These are phyloP conservation scores for Ceriops tagal DNA, from an alignment of 345 rosid genomes.

Conservation along the genomic window DNA sequence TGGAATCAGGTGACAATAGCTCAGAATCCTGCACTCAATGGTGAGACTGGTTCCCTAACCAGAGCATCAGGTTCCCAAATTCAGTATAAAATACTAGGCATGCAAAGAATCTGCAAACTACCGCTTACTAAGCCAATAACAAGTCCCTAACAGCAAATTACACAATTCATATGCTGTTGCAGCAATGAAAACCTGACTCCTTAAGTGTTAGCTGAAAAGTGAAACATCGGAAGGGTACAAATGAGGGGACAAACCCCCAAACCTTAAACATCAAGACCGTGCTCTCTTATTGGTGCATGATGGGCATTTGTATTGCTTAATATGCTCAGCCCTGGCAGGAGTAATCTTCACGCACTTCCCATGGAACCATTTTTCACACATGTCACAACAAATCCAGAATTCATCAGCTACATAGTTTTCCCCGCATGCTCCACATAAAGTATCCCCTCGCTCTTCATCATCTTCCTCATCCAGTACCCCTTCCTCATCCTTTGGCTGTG, in stretches of 20 bases:
- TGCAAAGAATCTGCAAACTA: slow-evolving; percentile 15
- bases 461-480: slow-evolving; percentile 26
- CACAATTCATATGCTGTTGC: slow-evolving; percentile 14
- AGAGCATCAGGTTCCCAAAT: background rate
- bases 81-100: slow-evolving; percentile 9
- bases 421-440: slow-evolving; percentile 28
- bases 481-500: slow-evolving; percentile 24
- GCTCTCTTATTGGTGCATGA: slow-evolving; percentile 28
- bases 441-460: slow-evolving; percentile 29
- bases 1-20: too few species aligned
- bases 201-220: slow-evolving; percentile 16
- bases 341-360: slow-evolving; percentile 36
- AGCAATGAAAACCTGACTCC: slow-evolving; percentile 21
- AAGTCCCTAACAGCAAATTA: slow-evolving; percentile 1
- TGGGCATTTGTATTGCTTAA: slow-evolving; percentile 32
- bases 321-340: slow-evolving; percentile 32
- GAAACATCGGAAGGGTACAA: slow-evolving; percentile 8
- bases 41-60: background rate
- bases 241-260: background rate
- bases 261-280: slow-evolving; percentile 13
- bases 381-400: slow-evolving; percentile 33
- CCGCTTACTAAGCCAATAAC: slow-evolving; percentile 10
- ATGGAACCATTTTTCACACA: slow-evolving; percentile 34
- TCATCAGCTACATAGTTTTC: slow-evolving; percentile 28
- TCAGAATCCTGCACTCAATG: background rate